These are phyloP conservation scores for Cadophora sp. DNA, from an alignment of 2,329 filamentous ascomycete species.

Conservation along the genomic window DNA sequence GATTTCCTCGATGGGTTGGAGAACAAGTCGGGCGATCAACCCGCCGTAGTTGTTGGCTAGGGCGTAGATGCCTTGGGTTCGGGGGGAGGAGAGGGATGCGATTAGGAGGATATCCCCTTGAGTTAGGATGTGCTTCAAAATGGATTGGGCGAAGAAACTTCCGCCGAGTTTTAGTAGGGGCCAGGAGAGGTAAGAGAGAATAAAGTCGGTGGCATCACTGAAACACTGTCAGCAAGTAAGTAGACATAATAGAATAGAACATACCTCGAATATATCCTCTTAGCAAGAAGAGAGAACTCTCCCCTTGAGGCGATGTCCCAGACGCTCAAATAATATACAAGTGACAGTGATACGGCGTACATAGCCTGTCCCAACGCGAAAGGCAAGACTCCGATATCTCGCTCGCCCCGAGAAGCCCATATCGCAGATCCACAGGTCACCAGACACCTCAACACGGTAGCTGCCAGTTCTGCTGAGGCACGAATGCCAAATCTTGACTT, in stretches of 20 bases:
- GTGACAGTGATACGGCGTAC: slow-evolving; percentile 73
- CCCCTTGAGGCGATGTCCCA: slow-evolving; percentile 58
- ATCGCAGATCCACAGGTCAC: slow-evolving; percentile 75
- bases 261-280: slow-evolving; percentile 46
- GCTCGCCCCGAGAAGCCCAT: slow-evolving; percentile 59
- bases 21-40: slow-evolving; percentile 83
- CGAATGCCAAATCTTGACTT: slow-evolving; percentile 80
- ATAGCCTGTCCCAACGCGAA: slow-evolving; percentile 87
- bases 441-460: slow-evolving; percentile 78
- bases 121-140: slow-evolving; percentile 91
- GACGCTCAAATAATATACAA: slow-evolving; percentile 73
- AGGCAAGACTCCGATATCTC: slow-evolving; percentile 77
- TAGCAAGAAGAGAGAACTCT: slow-evolving; percentile 73
- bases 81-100: slow-evolving; percentile 74
- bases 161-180: slow-evolving; percentile 74
- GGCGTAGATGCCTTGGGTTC: slow-evolving; percentile 89
- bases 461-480: slow-evolving; percentile 81
- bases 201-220: slow-evolving; percentile 34
- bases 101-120: slow-evolving; percentile 94
- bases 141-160: slow-evolving; percentile 87
- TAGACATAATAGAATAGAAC: not conserved
- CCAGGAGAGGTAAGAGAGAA: slow-evolving; percentile 62
- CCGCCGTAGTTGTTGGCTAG: slow-evolving; percentile 95
- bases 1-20: slow-evolving; percentile 95
- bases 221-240: slow-evolving; percentile 10